Evolutionary conservation across 495 filamentous ascomycete species (phyloP), one percentile per base, ranked within the genome.

Genomic region (Annulohypoxylon nitens): DNA sequence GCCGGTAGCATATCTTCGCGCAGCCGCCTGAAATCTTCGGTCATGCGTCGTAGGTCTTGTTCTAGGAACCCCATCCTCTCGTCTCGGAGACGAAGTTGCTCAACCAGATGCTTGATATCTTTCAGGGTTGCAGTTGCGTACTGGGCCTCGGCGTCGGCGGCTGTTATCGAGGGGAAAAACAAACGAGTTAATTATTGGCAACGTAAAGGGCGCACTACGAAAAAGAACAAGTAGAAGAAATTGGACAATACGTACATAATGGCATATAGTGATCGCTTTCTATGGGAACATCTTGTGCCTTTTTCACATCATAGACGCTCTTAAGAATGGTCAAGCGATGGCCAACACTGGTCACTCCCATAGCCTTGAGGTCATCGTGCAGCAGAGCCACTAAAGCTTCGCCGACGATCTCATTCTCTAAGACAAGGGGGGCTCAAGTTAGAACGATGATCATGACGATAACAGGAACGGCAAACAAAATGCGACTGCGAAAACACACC

Each of bases 261-360:
- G 96, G 97, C 57, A 98, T 90, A 81, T 97, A 99, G 77, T 98
- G 92, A 72, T 97, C 96, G 25, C 91, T 88, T 70, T 98, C 96
- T 67, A 97, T 90, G 2, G 93, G 91, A 65, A 99, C 88, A 74
- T 94, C 92, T 77, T 98, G 93, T 69, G 92, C 93, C 75, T 95
- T 89, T 83, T 99, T 99, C 71, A 94, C 89, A 76, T 98, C 94
- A 80, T 97, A 99, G 39, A 98, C 93, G 70, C 88, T 92, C 82
- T 97, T 98, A 55, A 99, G 86, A 47, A 99, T 96, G 2, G 95
- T 97, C 67, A 99, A 86, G 30, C 96, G 91, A 81, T 99, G 96
- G 3, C 96, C 96, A 41, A 97, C 93, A 79, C 95, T 97, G 60
- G 85, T 84, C 72, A 99, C 91, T 43, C 93, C 94, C 90, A 99